A percentile compares a stretch with the other conserved stretches of the same genome.
These are phyloP conservation scores for Botrytis cinerea DNA, from an alignment of 2,329 filamentous ascomycete genomes.

Conservation along the genomic window DNA sequence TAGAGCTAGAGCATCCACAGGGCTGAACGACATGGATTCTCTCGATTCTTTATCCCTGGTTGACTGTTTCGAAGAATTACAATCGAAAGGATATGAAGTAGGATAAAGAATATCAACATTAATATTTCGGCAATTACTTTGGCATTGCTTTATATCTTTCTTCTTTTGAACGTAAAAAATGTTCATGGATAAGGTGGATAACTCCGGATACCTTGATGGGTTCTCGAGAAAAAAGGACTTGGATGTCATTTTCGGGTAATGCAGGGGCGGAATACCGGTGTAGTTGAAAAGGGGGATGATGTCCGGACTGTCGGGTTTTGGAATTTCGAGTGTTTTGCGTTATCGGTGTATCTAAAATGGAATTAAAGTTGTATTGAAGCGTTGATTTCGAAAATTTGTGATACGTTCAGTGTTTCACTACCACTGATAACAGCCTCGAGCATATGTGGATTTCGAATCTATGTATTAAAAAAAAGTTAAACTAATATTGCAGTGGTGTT, in stretches of 20 bases:
- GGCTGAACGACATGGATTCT: slow-evolving; percentile 12
- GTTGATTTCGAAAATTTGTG: neutral
- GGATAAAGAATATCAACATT: slow-evolving; percentile 30
- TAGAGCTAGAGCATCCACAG: neutral
- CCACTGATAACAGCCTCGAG: neutral
- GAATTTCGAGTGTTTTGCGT: neutral
- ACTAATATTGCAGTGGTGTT: neutral
- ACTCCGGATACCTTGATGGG: slow-evolving; percentile 15
- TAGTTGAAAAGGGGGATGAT: neutral
- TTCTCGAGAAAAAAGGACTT: neutral
- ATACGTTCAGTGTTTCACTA: neutral
- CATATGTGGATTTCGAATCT: neutral
- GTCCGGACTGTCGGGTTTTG: neutral
- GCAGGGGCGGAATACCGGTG: slow-evolving; percentile 16
- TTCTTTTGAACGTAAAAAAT: slow-evolving; percentile 28
- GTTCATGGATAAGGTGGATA: slow-evolving; percentile 25
- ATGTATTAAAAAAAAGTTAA: no score
- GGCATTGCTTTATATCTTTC: slow-evolving; percentile 24
- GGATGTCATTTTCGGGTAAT: slow-evolving; percentile 19
- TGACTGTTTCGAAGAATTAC: slow-evolving; percentile 8
- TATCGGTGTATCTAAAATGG: neutral
- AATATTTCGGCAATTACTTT: slow-evolving; percentile 35
- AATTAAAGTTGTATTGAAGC: neutral
- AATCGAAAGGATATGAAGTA: slow-evolving; percentile 7
- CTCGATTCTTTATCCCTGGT: neutral